Percentiles rank a stretch among this genome's conserved stretches.
These are phyloP conservation scores for Populus hybrid DNA, from an alignment of 441 rosid species.

Conservation along the genomic window DNA sequence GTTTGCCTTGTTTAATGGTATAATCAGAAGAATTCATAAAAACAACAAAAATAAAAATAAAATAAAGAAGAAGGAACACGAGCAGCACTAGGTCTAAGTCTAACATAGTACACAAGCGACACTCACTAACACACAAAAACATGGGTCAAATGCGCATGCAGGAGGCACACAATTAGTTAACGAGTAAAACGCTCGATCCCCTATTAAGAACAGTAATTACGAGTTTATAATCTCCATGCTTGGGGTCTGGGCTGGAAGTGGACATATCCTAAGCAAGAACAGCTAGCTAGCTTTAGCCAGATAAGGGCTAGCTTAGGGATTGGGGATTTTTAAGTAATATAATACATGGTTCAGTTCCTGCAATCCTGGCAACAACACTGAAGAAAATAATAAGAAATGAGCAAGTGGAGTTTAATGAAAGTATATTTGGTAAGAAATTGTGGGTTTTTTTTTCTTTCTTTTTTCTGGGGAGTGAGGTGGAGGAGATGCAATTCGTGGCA, in stretches of 20 bases:
- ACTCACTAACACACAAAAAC: constrained; percentile 30
- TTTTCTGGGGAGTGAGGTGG: background rate
- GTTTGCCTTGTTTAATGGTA: too few relatives aligned
- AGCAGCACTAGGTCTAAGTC: background rate
- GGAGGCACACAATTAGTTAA: constrained; percentile 20
- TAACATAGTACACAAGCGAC: background rate
- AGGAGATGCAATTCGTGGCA: constrained; percentile 15
- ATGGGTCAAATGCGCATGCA: constrained; percentile 55
- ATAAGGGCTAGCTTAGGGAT: constrained; percentile 37
- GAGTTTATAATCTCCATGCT: constrained; percentile 56
- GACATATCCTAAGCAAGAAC: constrained; percentile 17
- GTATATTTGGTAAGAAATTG: background rate
- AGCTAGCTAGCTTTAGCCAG: constrained; percentile 4
- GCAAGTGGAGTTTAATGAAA: constrained; percentile 17
- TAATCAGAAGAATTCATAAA: too few relatives aligned
- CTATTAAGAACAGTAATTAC: constrained; percentile 36
- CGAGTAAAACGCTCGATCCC: constrained; percentile 20
- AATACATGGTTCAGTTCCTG: constrained; percentile 31
- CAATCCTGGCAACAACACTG: constrained; percentile 30
- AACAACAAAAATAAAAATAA: too few relatives aligned
- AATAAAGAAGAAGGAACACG: too few relatives aligned
- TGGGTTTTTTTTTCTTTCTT: background rate
- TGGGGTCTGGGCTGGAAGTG: constrained; percentile 43
- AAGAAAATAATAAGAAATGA: background rate
- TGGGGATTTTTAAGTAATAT: constrained; percentile 15